Evolutionary conservation across 352 stramenopile species (phyloP).

Genomic region (Phytophthora uliginosa): DNA sequence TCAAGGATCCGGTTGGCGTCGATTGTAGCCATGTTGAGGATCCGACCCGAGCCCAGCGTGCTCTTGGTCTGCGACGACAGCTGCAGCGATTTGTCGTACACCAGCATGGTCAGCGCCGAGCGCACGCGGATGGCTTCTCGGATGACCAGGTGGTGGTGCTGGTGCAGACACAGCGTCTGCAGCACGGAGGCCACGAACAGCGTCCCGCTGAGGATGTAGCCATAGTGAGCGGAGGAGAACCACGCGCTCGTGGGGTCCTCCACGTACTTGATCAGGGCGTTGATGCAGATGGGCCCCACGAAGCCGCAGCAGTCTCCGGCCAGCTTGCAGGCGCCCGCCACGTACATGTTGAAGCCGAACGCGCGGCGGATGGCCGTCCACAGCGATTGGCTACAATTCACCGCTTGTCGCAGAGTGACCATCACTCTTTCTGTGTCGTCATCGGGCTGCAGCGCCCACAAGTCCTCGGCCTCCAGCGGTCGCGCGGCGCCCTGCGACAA

Average conservation of each 20-base stretch:
- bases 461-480: slow-evolving; percentile 50
- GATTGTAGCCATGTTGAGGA: slow-evolving; percentile 96
- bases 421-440: slow-evolving; percentile 50
- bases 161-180: slow-evolving; percentile 72
- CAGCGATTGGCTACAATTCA: slow-evolving; percentile 35
- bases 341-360: slow-evolving; percentile 93
- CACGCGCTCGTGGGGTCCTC: slow-evolving; percentile 55
- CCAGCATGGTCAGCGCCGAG: slow-evolving; percentile 70
- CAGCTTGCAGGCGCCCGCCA: slow-evolving; percentile 93
- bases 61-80: slow-evolving; percentile 74
- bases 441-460: slow-evolving; percentile 46
- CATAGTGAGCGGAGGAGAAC: slow-evolving; percentile 59
- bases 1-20: slow-evolving; percentile 95
- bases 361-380: slow-evolving; percentile 62
- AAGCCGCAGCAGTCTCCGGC: slow-evolving; percentile 94
- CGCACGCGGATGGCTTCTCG: slow-evolving; percentile 74
- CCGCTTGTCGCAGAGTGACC: slow-evolving; percentile 34
- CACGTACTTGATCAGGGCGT: slow-evolving; percentile 72
- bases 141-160: slow-evolving; percentile 74
- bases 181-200: slow-evolving; percentile 59
- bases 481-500: slow-evolving; percentile 42
- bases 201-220: slow-evolving; percentile 59
- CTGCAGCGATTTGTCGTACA: slow-evolving; percentile 68
- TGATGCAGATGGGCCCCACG: slow-evolving; percentile 69
- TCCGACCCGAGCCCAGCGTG: slow-evolving; percentile 74